Base-by-base conservation (phyloP, 805 yeast genomes). In the Ogataea philodendri region DNA sequence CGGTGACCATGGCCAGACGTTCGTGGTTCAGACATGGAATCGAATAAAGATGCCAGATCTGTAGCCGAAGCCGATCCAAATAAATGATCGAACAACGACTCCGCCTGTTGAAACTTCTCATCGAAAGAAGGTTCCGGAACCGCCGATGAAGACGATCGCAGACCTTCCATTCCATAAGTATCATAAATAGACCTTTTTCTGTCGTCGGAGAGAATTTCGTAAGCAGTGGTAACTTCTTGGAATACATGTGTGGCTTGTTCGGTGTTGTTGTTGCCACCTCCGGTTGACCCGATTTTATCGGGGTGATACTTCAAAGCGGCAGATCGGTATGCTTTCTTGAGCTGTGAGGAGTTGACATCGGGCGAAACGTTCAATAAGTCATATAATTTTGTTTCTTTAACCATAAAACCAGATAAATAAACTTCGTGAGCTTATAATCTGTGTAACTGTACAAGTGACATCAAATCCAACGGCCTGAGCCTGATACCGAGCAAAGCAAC, bases 151-250 rank as follows among this genome's bases (percentile, higher is more conserved):
- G 30, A 22, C 7, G 37, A 15, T 10, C 25, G 21, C 10, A 41
- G 30, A 4, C 41, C 96, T 37, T 89, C 97, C 39, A 90, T 59
- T 24, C 98, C 98, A 55, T 81, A 89, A 45, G 80, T 79, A 56
- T 93, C 98, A 56, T 93, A 93, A 1, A 86, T 69, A 46, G 80
- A 80, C 56, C 96, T 76, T 65, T 89, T 93, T 38, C 85, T 84
- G 19, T 73, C 70, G 59, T 85, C 84, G 37, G 85, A 76, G 47
- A 90, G 69, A 42, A 90, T 86, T 56, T 90, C 97, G 60, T 84
- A 93, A 2, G 97, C 98, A 60, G 88, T 96, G 15, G 96, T 83
- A 31, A 90, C 85, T 53, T 90, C 94, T 63, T 93, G 93, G 68
- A 93, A 93, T 63, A 89, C 87, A 57, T 89, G 96, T n/a, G 95